phyloP scores from a whole-genome alignment of 2,329 filamentous ascomycete species.

The Fonsecaea nubica region DNA sequence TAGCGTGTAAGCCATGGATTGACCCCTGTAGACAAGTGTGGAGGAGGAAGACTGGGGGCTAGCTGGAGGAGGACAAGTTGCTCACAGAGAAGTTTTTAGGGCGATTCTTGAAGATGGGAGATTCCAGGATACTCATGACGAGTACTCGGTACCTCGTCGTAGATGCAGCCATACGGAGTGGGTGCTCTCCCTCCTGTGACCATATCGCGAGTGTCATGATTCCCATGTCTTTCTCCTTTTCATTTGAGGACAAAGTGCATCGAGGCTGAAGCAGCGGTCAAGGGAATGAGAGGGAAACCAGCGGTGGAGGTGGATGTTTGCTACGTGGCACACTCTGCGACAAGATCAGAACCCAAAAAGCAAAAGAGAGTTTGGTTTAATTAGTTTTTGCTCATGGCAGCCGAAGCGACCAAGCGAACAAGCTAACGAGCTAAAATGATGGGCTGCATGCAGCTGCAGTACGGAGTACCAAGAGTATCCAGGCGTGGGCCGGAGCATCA shows the following conservation, averaged over 20 bases:
- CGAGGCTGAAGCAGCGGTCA: neutral
- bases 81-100: slow-evolving; percentile 5
- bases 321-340: slow-evolving; percentile 32
- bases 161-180: neutral
- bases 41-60: slow-evolving; percentile 9
- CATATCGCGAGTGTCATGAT: neutral
- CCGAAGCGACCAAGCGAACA: slow-evolving; percentile 17
- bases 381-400: neutral
- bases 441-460: slow-evolving; percentile 6
- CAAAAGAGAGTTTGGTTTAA: neutral
- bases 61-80: slow-evolving; percentile 19
- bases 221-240: neutral
- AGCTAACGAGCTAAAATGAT: slow-evolving; percentile 15
- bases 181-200: neutral
- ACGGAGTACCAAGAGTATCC: too few species aligned
- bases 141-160: too few species aligned
- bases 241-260: neutral
- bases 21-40: neutral
- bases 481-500: too few species aligned
- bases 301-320: slow-evolving; percentile 12
- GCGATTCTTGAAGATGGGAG: neutral
- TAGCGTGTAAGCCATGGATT: slow-evolving; percentile 31
- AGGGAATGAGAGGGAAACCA: neutral
- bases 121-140: neutral
- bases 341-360: slow-evolving; percentile 2